Evolutionary conservation across 441 rosid genomes (phyloP), one percentile per base, ranked within the genome.

Genomic region (Pelargonium myrrhifolium): DNA sequence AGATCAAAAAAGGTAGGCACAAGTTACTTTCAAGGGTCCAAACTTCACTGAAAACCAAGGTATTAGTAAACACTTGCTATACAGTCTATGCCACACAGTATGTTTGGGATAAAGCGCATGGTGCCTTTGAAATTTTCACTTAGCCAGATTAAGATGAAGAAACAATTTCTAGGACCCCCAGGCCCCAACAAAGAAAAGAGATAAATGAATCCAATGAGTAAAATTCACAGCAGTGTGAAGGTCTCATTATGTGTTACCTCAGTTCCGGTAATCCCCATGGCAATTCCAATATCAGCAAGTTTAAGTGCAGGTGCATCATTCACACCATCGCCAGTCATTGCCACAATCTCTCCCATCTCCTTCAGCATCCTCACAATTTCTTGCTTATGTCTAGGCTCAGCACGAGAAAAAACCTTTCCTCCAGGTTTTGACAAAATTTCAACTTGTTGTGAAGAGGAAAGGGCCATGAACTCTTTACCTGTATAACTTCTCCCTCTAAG

Each of bases 311-410:
- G 86, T 8, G 86, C 86, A 76, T 80, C 86, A 62, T 82, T 82
- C 53, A 82, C 86, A 43, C 86, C 86, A 28, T 82, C 86, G 22
- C 83, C 83, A 1, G 83, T 82, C 86, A 82, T 82, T 22, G 86
- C 83, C 26, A 82, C 86, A 6, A 82, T 94, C 79, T 95, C 98
- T 14, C 96, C 98, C 68, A 86, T 97, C 79, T 86, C 97, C 75
- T 95, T 90, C 42, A 95, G 96, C 78, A 92, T 70, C 83, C 97
- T 85, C 55, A 95, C 98, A 70, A 95, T 95, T 72, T 95, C 99
- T 77, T 92, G 99, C 73, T 92, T 94, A 79, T 94, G 99, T 75
- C 82, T 86, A 18, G 99, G 99, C 75, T 94, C 98, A 40, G 99
- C 97, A 81, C 99, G 82, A 20, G 99, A 95, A 79, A 95, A 88